Evolutionary conservation across 1,139 yeast genomes (phyloP).

Genomic region (Yamadazyma songkhlaensis): DNA sequence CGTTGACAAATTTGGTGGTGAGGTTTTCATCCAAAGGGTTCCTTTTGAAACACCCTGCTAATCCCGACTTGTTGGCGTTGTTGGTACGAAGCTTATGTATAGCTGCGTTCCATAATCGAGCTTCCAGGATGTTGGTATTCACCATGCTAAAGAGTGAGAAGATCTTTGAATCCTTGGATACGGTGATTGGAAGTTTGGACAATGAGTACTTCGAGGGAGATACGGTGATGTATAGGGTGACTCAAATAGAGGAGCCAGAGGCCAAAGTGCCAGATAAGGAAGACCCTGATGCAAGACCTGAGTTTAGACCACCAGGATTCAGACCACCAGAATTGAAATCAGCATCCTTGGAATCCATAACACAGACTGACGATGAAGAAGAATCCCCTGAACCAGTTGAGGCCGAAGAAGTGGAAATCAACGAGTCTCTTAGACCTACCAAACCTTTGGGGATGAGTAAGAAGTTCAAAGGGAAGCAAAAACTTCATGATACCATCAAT

Average conservation of each 20-base stretch:
- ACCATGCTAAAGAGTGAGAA: constrained; percentile 50
- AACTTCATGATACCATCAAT: constrained; percentile 46
- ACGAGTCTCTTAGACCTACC: constrained; percentile 34
- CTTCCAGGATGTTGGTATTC: constrained; percentile 54
- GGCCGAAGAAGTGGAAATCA: constrained; percentile 20
- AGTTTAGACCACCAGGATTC: no score
- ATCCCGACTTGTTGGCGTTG: constrained; percentile 59
- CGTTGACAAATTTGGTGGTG: constrained; percentile 52
- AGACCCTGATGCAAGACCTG: constrained; percentile 10
- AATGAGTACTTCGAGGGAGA: constrained; percentile 26
- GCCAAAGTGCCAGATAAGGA: not conserved
- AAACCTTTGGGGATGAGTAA: constrained; percentile 64
- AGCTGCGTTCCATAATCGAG: constrained; percentile 43
- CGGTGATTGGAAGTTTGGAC: constrained; percentile 27
- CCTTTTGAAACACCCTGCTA: constrained; percentile 41
- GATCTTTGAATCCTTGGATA: constrained; percentile 32
- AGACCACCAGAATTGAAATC: no score
- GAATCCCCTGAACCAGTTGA: constrained; percentile 1
- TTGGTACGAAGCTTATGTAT: constrained; percentile 53
- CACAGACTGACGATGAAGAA: constrained; percentile 8
- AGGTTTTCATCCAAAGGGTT: constrained; percentile 42
- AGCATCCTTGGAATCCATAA: not conserved
- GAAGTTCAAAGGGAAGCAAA: constrained; percentile 57
- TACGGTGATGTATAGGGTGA: constrained; percentile 15
- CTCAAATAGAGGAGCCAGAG: constrained; percentile 12